Percentiles rank a stretch among this genome's conserved stretches.
Evolutionary conservation across 23 red algal species (phyloP).

Genomic region (Gracilaria caudata): DNA sequence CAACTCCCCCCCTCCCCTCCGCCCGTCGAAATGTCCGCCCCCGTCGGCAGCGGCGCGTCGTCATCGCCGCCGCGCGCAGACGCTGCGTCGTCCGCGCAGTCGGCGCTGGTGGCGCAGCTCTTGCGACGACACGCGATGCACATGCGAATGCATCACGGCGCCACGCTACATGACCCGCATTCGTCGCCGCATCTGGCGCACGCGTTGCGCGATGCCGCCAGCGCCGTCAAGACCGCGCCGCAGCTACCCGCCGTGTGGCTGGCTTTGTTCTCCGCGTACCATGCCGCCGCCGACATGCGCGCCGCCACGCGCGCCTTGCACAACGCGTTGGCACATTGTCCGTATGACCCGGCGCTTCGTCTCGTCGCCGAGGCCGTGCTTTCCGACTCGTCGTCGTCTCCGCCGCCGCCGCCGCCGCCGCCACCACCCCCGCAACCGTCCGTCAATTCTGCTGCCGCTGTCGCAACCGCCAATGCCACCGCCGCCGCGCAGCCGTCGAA

Average conservation of each 20-base stretch:
- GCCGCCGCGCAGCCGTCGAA: not conserved
- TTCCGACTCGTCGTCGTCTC: not conserved
- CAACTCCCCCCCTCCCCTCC: not conserved
- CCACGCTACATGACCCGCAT: not conserved
- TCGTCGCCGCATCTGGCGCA: slow-evolving; percentile 2
- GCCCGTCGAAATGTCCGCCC: not conserved
- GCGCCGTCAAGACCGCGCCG: slow-evolving; percentile 20
- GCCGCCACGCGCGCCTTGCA: slow-evolving; percentile 23
- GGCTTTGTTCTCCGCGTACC: slow-evolving; percentile 48
- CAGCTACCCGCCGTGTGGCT: slow-evolving; percentile 60
- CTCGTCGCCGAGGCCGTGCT: slow-evolving; percentile 38
- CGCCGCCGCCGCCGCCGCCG: not conserved
- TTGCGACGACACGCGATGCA: not conserved
- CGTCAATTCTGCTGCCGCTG: not conserved
- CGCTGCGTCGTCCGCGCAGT: not conserved
- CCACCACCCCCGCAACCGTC: not conserved
- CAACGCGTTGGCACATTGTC: slow-evolving; percentile 27
- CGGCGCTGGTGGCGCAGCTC: not conserved
- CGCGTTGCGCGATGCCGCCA: slow-evolving; percentile 43
- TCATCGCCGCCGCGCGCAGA: slow-evolving; percentile 12
- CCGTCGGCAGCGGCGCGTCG: not conserved
- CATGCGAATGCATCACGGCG: slow-evolving; percentile 6
- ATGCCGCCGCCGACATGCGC: slow-evolving; percentile 9
- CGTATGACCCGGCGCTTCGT: slow-evolving; percentile 41
- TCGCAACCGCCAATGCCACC: not conserved